Percentiles rank a stretch among this genome's conserved stretches.
phyloP scores from a whole-genome alignment of 495 filamentous ascomycete species.

The Astrocystis sublimbata region DNA sequence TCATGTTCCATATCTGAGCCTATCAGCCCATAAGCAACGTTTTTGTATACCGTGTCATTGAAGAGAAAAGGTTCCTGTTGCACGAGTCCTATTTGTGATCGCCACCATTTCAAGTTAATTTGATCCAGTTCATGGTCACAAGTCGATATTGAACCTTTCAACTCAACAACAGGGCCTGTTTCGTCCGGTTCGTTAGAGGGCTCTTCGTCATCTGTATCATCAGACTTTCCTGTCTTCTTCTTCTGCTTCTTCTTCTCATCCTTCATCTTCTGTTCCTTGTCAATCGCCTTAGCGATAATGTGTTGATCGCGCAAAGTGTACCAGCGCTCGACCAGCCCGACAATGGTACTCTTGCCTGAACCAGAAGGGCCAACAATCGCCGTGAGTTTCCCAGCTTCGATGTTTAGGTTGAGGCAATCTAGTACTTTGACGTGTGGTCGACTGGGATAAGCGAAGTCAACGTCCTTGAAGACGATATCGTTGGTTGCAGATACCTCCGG shows the following conservation, averaged over 20 bases:
- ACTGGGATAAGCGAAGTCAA: conserved; percentile 70
- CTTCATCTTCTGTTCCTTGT: conserved; percentile 45
- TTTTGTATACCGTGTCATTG: conserved; percentile 67
- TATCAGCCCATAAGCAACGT: conserved; percentile 61
- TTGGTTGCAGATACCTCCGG: conserved; percentile 48
- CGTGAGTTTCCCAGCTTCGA: conserved; percentile 78
- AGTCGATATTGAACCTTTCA: conserved; percentile 54
- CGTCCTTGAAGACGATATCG: conserved; percentile 61
- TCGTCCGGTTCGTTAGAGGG: conserved; percentile 31
- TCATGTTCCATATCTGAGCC: conserved; percentile 58
- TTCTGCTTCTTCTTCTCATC: conserved; percentile 42
- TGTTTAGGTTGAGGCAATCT: conserved; percentile 54
- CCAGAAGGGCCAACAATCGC: conserved; percentile 87
- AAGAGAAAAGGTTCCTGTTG: conserved; percentile 76
- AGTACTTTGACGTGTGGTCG: conserved; percentile 63
- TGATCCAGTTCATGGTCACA: conserved; percentile 57
- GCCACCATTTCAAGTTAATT: conserved; percentile 64
- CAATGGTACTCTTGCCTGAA: conserved; percentile 88
- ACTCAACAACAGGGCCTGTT: conserved; percentile 41
- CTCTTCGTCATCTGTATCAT: conserved; percentile 36
- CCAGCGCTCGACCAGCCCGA: conserved; percentile 89
- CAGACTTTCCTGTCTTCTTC: conserved; percentile 29
- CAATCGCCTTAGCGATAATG: conserved; percentile 49
- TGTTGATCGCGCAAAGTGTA: conserved; percentile 68
- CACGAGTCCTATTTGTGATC: conserved; percentile 66